A percentile compares a stretch with the other conserved stretches of the same genome.
These are phyloP conservation scores for Debaryomyces psychrophilus DNA, from an alignment of 1,139 yeast genomes.

Conservation along the genomic window DNA sequence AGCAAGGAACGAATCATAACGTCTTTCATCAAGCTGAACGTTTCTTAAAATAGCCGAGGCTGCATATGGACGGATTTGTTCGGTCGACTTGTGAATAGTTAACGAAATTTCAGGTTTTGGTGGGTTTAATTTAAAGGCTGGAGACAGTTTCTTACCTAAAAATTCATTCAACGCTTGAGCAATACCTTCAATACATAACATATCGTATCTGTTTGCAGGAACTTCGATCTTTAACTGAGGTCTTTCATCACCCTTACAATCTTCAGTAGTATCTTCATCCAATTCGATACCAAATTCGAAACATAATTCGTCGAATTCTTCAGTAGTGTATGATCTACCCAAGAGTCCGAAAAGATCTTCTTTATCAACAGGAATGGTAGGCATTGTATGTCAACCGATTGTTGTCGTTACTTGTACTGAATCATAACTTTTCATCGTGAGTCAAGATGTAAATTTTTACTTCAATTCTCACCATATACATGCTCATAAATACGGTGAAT, in stretches of 20 bases:
- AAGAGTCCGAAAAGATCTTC: conserved; percentile 83
- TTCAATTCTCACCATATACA: conserved; percentile 1
- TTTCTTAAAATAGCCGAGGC: conserved; percentile 92
- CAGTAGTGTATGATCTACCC: conserved; percentile 80
- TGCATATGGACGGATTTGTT: conserved; percentile 83
- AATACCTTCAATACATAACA: conserved; percentile 98
- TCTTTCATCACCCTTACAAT: conserved; percentile 77
- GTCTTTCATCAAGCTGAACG: conserved; percentile 75
- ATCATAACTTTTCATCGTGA: conserved; percentile 8
- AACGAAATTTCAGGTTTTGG: conserved; percentile 62
- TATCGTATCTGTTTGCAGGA: conserved; percentile 97
- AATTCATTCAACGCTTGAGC: conserved; percentile 93
- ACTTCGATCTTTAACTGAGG: conserved; percentile 96
- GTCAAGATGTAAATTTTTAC: conserved; percentile 8
- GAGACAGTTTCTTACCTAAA: conserved; percentile 67
- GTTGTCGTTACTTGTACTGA: not conserved
- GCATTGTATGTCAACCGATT: conserved; percentile 54
- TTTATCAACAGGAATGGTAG: conserved; percentile 94
- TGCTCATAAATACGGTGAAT: conserved; percentile 6
- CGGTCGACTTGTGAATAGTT: conserved; percentile 75
- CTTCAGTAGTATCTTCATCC: conserved; percentile 93
- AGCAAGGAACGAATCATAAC: conserved; percentile 92
- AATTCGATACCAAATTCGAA: conserved; percentile 97
- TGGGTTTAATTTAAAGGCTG: conserved; percentile 67
- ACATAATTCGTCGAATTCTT: conserved; percentile 95